A percentile compares a stretch with the other conserved stretches of the same genome.
Evolutionary conservation across 345 rosid species (phyloP).

Genomic region (Eucalyptus sp.): DNA sequence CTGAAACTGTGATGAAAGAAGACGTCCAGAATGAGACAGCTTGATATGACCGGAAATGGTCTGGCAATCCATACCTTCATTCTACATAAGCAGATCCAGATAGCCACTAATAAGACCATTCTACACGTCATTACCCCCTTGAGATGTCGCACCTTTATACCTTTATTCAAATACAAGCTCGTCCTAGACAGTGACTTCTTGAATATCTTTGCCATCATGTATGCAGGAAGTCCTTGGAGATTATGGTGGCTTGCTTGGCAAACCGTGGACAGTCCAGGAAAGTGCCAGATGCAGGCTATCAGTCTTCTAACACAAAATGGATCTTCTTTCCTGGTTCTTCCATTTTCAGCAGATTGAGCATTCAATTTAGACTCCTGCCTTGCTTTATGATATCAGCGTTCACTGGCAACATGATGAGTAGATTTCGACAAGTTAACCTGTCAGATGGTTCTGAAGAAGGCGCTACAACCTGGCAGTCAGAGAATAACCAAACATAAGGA

Average conservation of each 20-base stretch:
- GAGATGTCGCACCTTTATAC: not conserved
- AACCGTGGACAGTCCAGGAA: not conserved
- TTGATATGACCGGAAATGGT: not conserved
- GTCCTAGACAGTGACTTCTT: not conserved
- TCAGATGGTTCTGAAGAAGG: not conserved
- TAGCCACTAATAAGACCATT: not conserved
- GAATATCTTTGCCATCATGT: not conserved
- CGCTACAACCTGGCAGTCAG: not conserved
- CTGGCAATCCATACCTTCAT: not conserved
- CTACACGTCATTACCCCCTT: not conserved
- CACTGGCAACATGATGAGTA: not conserved
- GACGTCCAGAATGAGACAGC: not conserved
- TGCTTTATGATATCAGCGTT: not conserved
- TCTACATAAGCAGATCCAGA: not conserved
- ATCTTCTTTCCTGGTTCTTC: not conserved
- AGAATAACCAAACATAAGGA: not conserved
- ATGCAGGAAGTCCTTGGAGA: not conserved
- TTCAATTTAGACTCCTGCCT: not conserved
- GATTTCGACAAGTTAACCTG: not conserved
- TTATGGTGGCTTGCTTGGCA: not conserved
- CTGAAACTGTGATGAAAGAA: not conserved
- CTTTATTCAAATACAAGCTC: not conserved
- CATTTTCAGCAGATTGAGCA: not conserved
- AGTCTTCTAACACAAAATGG: not conserved
- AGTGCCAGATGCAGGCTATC: not conserved